Percentiles rank a stretch among this genome's conserved stretches.
phyloP scores from a whole-genome alignment of 1,284 basidiomycete species.

The Fomitopsis pinicola region DNA sequence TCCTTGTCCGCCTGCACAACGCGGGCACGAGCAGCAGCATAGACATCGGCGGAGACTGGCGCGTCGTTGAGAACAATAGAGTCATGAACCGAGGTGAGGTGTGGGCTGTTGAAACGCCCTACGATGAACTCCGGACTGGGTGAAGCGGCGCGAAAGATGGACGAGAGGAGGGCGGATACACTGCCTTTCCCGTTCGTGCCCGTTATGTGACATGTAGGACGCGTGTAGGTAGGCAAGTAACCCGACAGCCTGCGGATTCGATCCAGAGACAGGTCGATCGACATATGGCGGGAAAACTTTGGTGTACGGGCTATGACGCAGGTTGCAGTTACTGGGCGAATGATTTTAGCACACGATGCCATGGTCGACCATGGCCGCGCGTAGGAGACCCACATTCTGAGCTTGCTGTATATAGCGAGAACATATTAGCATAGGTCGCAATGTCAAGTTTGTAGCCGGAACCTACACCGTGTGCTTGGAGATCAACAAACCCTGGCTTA shows the following conservation, averaged over 20 bases:
- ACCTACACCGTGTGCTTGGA: no score
- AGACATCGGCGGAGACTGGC: constrained; percentile 50
- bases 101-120: constrained; percentile 92
- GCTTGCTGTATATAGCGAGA: no score
- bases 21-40: constrained; percentile 41
- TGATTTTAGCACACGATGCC: neutral
- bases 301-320: neutral
- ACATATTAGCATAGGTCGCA: no score
- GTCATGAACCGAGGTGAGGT: constrained; percentile 79
- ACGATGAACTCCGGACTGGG: constrained; percentile 54
- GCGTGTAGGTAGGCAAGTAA: constrained; percentile 60
- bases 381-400: neutral
- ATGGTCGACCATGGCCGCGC: neutral
- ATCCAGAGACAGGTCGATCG: constrained; percentile 77
- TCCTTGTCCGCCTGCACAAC: constrained; percentile 52
- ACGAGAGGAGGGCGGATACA: constrained; percentile 80
- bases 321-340: neutral
- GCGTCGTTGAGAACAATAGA: constrained; percentile 68
- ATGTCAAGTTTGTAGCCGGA: no score
- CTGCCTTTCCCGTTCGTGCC: constrained; percentile 99
- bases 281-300: constrained; percentile 34
- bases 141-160: constrained; percentile 59
- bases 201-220: constrained; percentile 89
- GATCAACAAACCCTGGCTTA: no score
- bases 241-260: constrained; percentile 61